Evolutionary conservation across 495 filamentous ascomycete species (phyloP), one percentile per base, ranked within the genome.

Genomic region (Penicillium robsamsonii): DNA sequence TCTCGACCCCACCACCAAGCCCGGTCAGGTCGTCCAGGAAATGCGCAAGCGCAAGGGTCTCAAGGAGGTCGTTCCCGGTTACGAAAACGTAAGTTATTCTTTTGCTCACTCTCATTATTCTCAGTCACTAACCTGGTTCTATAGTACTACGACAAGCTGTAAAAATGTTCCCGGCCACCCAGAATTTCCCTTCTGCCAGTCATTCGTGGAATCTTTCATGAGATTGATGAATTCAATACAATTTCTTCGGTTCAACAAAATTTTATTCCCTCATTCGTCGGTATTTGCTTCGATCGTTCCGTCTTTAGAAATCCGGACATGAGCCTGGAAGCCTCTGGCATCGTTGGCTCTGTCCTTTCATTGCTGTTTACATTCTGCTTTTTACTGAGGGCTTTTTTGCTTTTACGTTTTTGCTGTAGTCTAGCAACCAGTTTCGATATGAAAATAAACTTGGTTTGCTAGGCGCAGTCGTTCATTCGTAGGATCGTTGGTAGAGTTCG

Each of bases 11-110:
- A 87, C 88, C 64, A 87, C 87, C 60, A 93, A 91, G 86, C 82
- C 88, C 73, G 95, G 94, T 72, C 76, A 85, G 70, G 78, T 96
- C 66, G 90, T 97, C 62, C 78, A 80, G 73, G 84, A 86, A 50
- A 96, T 93, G 89, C 90, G 94, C 67, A 96, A 96, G 87, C 87
- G 94, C 79, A 99, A 99, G 88, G 95, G 93, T 87, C 80, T 99
- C 84, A 99, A 99, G 90, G 81, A 86, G 69, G 82, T 90, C 60
- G 89, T 96, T 69, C 92, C 92, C 60, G 87, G 86, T 71, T 84
- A 88, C 79, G 89, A 88, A 63, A 94, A 96, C 82, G 91, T 96
- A 87, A 92, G 91, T 89, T 55, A 53, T 44, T 17, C 46, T 55
- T 37, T 24, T 42, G 7, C 18, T 27, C 11, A 1, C 24, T 6